phyloP scores from a whole-genome alignment of 208 protist species.

The Sergeia podlipaevii region DNA sequence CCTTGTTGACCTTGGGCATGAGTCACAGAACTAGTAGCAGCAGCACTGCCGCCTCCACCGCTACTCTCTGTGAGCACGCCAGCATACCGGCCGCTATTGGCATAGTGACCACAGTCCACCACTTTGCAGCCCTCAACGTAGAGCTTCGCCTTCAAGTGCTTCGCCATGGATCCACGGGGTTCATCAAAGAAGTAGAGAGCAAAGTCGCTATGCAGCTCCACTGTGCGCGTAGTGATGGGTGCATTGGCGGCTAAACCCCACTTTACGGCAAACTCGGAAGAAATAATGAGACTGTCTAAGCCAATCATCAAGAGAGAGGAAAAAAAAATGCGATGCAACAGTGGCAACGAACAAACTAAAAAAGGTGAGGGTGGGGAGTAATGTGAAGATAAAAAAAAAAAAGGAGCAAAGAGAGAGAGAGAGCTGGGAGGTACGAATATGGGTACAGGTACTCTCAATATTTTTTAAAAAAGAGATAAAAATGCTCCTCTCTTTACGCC shows the following conservation, averaged over 20 bases:
- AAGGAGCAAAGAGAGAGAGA: neutral
- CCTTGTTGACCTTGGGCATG: too few relatives aligned
- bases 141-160: conserved; percentile 45
- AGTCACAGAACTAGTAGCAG: too few relatives aligned
- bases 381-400: neutral
- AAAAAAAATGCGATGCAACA: conserved; percentile 8
- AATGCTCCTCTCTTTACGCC: neutral
- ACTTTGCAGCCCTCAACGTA: conserved; percentile 44
- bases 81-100: too few relatives aligned
- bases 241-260: conserved; percentile 16
- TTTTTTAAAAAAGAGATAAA: neutral
- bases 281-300: conserved; percentile 43
- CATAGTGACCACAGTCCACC: too few relatives aligned
- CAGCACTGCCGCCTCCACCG: conserved; percentile 19
- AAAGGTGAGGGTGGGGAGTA: neutral
- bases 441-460: too few relatives aligned
- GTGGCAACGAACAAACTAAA: conserved; percentile 5
- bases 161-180: conserved; percentile 53
- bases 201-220: conserved; percentile 53
- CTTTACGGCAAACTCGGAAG: conserved; percentile 23
- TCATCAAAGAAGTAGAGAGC: conserved; percentile 65
- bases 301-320: conserved; percentile 9
- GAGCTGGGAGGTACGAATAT: too few relatives aligned
- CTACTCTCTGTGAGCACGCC: too few relatives aligned
- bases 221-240: conserved; percentile 27